phyloP scores from a whole-genome alignment of 352 stramenopile genomes.

The Globisporangium sylvaticum region DNA sequence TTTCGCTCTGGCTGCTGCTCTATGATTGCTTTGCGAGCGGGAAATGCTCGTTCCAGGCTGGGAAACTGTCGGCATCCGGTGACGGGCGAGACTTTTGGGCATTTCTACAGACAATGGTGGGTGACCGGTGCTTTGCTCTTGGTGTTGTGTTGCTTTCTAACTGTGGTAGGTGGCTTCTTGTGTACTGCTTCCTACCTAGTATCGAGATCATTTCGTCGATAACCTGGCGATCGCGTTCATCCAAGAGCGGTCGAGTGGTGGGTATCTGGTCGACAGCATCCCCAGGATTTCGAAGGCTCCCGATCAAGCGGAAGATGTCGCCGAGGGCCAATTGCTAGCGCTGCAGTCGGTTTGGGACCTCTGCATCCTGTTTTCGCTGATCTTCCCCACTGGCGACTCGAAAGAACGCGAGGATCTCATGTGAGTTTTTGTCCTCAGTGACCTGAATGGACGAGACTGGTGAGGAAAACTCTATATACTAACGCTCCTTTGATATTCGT shows the following conservation, averaged over 20 bases:
- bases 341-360: conserved; percentile 22
- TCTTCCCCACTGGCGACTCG: neutral
- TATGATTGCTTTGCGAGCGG: conserved; percentile 30
- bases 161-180: no score
- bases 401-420: conserved; percentile 5
- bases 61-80: conserved; percentile 7
- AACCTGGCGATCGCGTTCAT: conserved; percentile 36
- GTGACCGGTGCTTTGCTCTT: neutral
- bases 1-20: conserved; percentile 64
- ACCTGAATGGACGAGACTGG: no score
- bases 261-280: conserved; percentile 30
- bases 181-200: conserved; percentile 12
- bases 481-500: no score
- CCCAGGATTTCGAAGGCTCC: conserved; percentile 14
- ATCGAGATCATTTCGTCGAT: conserved; percentile 28
- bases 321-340: conserved; percentile 20
- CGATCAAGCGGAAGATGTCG: conserved; percentile 8
- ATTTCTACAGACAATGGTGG: conserved; percentile 46
- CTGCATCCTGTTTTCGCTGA: conserved; percentile 13
- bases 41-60: conserved; percentile 21
- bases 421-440: no score
- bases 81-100: conserved; percentile 49
- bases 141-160: no score
- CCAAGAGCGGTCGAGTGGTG: conserved; percentile 33
- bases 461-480: no score